A percentile compares a stretch with the other conserved stretches of the same genome.
Conservation (phyloP, 2,329 filamentous ascomycete genomes). For the Orbilia quercus region DNA sequence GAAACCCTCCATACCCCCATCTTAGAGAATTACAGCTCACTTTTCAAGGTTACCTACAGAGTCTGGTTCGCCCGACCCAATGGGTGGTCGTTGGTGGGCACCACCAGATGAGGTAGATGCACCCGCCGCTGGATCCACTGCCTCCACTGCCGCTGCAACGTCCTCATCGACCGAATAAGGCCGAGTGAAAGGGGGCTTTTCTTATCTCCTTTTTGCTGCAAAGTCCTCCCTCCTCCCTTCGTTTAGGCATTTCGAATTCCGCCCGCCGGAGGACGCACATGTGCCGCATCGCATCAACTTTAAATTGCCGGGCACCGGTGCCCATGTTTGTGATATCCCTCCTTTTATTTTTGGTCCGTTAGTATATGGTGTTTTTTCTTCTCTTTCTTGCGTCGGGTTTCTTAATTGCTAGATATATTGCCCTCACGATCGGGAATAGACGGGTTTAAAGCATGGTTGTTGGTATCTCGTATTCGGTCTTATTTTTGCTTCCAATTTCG, state of each 20-base stretch:
- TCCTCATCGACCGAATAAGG: conserved; percentile 11
- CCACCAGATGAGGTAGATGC: conserved; percentile 56
- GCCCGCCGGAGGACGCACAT: conserved; percentile 45
- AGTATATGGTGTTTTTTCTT: conserved; percentile 49
- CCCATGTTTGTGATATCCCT: conserved; percentile 35
- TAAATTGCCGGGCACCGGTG: conserved; percentile 28
- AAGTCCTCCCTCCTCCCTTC: conserved; percentile 1
- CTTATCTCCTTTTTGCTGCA: conserved; percentile 8
- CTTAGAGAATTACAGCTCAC: conserved; percentile 55
- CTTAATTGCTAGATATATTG: conserved; percentile 12
- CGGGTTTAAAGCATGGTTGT: conserved; percentile 24
- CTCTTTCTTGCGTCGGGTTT: neutral
- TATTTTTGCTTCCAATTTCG: neutral
- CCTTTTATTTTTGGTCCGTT: conserved; percentile 35
- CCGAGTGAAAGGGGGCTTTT: conserved; percentile 15
- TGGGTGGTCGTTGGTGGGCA: conserved; percentile 56
- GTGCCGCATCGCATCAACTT: conserved; percentile 23
- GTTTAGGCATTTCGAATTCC: no score
- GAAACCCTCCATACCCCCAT: no score
- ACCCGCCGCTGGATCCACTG: conserved; percentile 30
- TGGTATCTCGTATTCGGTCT: neutral
- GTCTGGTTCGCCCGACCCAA: conserved; percentile 56
- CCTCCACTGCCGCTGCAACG: conserved; percentile 14
- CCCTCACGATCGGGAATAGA: conserved; percentile 31
- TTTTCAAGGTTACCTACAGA: conserved; percentile 55